Percentiles rank a stretch among this genome's conserved stretches.
Conservation (phyloP, 345 rosid genomes). For the Eucalyptus marginata region DNA sequence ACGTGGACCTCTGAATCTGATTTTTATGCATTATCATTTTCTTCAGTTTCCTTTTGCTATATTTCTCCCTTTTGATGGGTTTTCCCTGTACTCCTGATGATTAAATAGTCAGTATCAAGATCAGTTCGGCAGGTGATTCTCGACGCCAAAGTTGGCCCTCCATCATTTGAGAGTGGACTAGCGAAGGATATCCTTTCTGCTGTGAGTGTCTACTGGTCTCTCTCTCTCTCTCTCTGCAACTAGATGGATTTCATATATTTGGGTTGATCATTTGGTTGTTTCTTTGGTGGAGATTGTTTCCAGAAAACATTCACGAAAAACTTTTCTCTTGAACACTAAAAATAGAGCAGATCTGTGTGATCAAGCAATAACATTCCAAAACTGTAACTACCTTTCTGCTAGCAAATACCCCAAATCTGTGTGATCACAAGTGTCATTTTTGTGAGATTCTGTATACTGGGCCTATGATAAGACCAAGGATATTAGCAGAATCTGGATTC, state of each 20-base stretch:
- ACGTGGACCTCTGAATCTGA: background rate
- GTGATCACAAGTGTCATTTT: background rate
- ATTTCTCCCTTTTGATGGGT: background rate
- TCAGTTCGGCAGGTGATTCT: constrained; percentile 69
- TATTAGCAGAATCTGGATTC: background rate
- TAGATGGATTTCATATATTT: background rate
- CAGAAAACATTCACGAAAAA: background rate
- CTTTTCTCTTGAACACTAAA: background rate
- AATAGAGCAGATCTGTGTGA: background rate
- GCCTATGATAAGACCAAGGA: background rate
- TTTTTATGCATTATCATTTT: background rate
- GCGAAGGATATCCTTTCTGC: constrained; percentile 70
- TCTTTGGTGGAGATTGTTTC: background rate
- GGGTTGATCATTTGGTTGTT: background rate
- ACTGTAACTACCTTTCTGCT: background rate
- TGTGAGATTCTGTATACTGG: background rate
- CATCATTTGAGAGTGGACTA: constrained; percentile 70
- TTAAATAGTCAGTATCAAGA: constrained; percentile 39
- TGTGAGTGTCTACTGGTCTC: constrained; percentile 30
- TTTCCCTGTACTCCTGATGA: background rate
- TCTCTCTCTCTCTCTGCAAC: background rate
- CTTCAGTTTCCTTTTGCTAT: background rate
- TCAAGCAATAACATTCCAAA: background rate
- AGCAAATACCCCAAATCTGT: background rate
- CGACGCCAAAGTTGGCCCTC: constrained; percentile 96